Conservation (phyloP, 192 early-diverging fungal genomes). For the Podochytrium sp. region DNA sequence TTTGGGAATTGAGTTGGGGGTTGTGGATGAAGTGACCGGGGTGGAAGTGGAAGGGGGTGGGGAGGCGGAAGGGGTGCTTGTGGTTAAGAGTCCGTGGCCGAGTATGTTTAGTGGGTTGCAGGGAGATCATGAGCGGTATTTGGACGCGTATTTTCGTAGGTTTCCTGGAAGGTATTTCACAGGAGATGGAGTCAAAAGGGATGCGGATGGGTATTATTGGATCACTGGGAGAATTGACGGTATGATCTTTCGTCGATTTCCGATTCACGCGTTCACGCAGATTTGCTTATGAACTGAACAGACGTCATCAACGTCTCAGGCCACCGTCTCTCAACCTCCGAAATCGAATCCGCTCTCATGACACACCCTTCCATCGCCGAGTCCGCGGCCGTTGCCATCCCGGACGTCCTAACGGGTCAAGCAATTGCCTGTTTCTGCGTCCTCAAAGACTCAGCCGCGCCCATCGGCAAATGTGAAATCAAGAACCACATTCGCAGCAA, state of each 20-base stretch:
- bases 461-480: too few species aligned
- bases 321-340: constrained; percentile 90
- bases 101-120: constrained; percentile 90
- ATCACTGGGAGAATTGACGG: constrained; percentile 84
- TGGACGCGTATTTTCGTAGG: constrained; percentile 89
- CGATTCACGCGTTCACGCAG: too few species aligned
- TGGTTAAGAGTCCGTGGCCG: constrained; percentile 84
- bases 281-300: too few species aligned
- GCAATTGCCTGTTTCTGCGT: constrained; percentile 85
- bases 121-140: constrained; percentile 86
- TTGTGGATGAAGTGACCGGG: constrained; percentile 87
- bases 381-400: constrained; percentile 85
- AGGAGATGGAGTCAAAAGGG: constrained; percentile 89
- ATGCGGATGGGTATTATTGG: constrained; percentile 96
- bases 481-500: constrained; percentile 77
- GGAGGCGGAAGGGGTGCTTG: constrained; percentile 88
- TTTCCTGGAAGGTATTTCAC: constrained; percentile 95
- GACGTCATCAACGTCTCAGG: constrained; percentile 97
- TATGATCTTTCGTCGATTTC: too few species aligned
- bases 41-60: constrained; percentile 75
- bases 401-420: constrained; percentile 90
- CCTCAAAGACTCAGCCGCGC: constrained; percentile 68
- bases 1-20: constrained; percentile 88
- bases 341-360: constrained; percentile 91
- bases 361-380: constrained; percentile 79